phyloP scores from a whole-genome alignment of 2,329 filamentous ascomycete species.

The Colletotrichum musae region DNA sequence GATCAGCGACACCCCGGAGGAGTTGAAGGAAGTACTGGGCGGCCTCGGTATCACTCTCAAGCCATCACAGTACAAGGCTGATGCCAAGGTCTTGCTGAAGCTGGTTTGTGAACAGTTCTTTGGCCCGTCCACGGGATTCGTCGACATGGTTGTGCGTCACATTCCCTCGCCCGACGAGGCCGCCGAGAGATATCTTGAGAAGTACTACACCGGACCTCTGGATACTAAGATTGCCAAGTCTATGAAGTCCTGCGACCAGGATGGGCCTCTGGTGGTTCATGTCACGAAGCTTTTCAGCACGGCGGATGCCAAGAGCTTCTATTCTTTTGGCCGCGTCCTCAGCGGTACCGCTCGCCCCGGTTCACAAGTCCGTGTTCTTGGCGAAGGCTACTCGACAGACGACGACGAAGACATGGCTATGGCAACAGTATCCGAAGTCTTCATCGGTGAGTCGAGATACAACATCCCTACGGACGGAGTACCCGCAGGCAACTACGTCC shows the following conservation, averaged over 20 bases:
- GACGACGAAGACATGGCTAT: slow-evolving; percentile 98
- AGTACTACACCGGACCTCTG: slow-evolving; percentile 91
- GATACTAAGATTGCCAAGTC: slow-evolving; percentile 85
- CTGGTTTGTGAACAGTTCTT: slow-evolving; percentile 97
- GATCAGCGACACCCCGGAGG: slow-evolving; percentile 89
- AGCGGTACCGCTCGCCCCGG: slow-evolving; percentile 90
- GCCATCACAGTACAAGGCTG: slow-evolving; percentile 90
- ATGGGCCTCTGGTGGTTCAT: slow-evolving; percentile 92
- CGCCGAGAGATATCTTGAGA: slow-evolving; percentile 81
- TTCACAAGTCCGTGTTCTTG: slow-evolving; percentile 88
- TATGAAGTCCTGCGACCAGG: slow-evolving; percentile 87
- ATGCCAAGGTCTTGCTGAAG: slow-evolving; percentile 90
- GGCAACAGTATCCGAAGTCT: slow-evolving; percentile 87
- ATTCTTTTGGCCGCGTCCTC: slow-evolving; percentile 91
- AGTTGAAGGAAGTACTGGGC: slow-evolving; percentile 83
- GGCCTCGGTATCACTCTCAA: slow-evolving; percentile 89
- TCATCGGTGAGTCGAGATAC: slow-evolving; percentile 93
- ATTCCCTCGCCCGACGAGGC: slow-evolving; percentile 89
- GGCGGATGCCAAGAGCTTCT: slow-evolving; percentile 89
- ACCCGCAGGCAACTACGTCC: slow-evolving; percentile 92
- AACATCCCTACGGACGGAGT: slow-evolving; percentile 93
- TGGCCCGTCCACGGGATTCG: slow-evolving; percentile 88
- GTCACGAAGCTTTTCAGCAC: slow-evolving; percentile 95
- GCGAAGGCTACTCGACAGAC: slow-evolving; percentile 95
- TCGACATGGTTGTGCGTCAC: slow-evolving; percentile 94